Base-by-base conservation (phyloP, 345 rosid species). In the Cochlearia excelsa region DNA sequence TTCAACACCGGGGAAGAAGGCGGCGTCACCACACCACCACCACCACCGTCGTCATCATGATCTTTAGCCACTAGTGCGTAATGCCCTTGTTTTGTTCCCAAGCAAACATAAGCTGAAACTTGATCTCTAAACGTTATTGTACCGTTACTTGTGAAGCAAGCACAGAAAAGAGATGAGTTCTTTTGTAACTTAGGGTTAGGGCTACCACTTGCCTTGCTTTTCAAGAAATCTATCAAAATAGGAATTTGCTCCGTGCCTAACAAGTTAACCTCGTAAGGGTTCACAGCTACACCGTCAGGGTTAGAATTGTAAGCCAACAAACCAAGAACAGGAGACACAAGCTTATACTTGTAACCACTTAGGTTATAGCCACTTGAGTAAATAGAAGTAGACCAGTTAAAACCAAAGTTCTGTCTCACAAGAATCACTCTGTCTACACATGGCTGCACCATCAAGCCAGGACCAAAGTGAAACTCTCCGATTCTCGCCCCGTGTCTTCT, bases 251-350 rank as follows among this genome's bases (percentile, higher is more conserved):
- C 74, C 9, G 61, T 67, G 8, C 57, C 73, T 0, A 37, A 27
- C 40, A 74, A 30, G 31, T 41, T 63, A 29, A 74, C 55, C 42
- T 68, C 77, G 29, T 63, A 74, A 47, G 73, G 73, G 10, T 68
- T 74, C n/a, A n/a, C 35, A 53, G 69, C 69, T 1, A 61, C 72
- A 50, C 77, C 73, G 4, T 73, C 77, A 16, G 72, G 72, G 51
- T 73, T 68, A 5, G 69, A 69, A 61, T 74, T 74, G 43, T 74
- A 74, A 23, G 77, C 74, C 50, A 74, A 68, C 50, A 74, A 58
- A 51, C 77, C 77, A 0, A 74, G 53, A 61, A 74, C 73, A 34
- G 77, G 74, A 10, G 77, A 51, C 1, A 68, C 74, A 0, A 74
- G 73, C 59, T 61, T 7, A 30, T 60, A 72, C 7, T 2, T 63